A percentile compares a stretch with the other conserved stretches of the same genome.
phyloP scores from a whole-genome alignment of 345 rosid genomes.

The Linum trigynum region DNA sequence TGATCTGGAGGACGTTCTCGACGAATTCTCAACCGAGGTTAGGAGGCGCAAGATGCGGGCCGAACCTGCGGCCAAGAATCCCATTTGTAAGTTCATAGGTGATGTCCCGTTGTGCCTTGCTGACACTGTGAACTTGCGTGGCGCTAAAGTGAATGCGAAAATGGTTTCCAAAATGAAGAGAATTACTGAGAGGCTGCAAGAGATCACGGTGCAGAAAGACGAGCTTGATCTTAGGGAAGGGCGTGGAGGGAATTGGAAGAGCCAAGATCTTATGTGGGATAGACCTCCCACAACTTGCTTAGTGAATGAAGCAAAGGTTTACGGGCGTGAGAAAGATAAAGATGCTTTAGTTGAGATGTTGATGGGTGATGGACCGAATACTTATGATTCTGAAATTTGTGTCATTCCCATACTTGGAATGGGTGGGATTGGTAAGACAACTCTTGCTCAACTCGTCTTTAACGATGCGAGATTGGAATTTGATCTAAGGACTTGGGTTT shows the following conservation, averaged over 20 bases:
- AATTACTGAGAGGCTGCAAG: background rate
- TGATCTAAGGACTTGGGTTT: constrained; percentile 13
- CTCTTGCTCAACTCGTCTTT: constrained; percentile 15
- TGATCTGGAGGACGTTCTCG: constrained; percentile 15
- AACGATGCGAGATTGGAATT: constrained; percentile 4
- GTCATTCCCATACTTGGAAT: constrained; percentile 7
- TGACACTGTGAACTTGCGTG: background rate
- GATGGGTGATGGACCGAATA: background rate
- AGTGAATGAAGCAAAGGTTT: background rate
- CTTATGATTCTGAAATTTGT: background rate
- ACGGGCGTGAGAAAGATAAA: background rate
- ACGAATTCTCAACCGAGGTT: constrained; percentile 10
- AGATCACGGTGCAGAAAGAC: background rate
- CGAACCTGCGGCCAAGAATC: background rate
- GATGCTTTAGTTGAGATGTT: background rate
- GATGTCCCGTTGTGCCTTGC: too few relatives aligned
- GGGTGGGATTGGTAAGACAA: constrained; percentile 21
- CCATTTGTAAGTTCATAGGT: background rate
- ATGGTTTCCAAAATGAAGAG: too few relatives aligned
- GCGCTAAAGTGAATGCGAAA: constrained; percentile 3
- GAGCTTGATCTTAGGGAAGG: constrained; percentile 5
- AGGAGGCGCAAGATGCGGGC: background rate
- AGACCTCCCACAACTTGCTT: constrained; percentile 11
- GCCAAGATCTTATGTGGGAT: background rate
- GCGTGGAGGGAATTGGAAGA: background rate